phyloP scores from a whole-genome alignment of 2,329 filamentous ascomycete species.

The Fusarium sp. region DNA sequence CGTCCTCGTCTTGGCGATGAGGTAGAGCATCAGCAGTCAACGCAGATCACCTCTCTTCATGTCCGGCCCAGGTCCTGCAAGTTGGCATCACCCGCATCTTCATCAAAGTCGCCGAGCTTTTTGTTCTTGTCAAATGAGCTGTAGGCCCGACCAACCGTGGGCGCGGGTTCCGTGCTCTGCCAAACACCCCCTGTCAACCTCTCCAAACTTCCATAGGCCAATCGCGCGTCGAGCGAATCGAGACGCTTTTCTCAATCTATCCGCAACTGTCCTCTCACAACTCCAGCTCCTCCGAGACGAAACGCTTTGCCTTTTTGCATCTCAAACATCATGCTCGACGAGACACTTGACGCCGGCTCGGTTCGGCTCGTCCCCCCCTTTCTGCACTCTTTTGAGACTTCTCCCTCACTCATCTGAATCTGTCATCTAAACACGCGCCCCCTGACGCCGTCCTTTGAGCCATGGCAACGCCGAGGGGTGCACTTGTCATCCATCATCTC shows the following conservation, averaged over 20 bases:
- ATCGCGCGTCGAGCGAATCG: constrained; percentile 3
- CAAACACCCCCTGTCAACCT: constrained; percentile 2
- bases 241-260: constrained; percentile 4
- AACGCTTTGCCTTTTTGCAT: background rate
- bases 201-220: constrained; percentile 1
- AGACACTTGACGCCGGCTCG: constrained; percentile 10
- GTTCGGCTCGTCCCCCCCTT: constrained; percentile 31
- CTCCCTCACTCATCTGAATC: background rate
- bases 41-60: constrained; percentile 26
- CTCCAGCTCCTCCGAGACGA: background rate
- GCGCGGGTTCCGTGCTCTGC: background rate
- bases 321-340: constrained; percentile 10
- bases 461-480: constrained; percentile 19
- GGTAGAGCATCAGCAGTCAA: constrained; percentile 5
- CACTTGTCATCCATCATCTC: background rate
- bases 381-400: constrained; percentile 6
- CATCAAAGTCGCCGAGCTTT: background rate
- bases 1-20: constrained; percentile 23
- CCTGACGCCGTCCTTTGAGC: background rate
- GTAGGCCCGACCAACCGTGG: constrained; percentile 5
- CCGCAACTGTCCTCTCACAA: constrained; percentile 9
- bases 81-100: constrained; percentile 22
- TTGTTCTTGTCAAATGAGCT: background rate
- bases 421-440: constrained; percentile 14
- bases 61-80: background rate